These are phyloP conservation scores for Epichloe sibirici DNA, from an alignment of 2,329 filamentous ascomycete species.

Conservation along the genomic window DNA sequence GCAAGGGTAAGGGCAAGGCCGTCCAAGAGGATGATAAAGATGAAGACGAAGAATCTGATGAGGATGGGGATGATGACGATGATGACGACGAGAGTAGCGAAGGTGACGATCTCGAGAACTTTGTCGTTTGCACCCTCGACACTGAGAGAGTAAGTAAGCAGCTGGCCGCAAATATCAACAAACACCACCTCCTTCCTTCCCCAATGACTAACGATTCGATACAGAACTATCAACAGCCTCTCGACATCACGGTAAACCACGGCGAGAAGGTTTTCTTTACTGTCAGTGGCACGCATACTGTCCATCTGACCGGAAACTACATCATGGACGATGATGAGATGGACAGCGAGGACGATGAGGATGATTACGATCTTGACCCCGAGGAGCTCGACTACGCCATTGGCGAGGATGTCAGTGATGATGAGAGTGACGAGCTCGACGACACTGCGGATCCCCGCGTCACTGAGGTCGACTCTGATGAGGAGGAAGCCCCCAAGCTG, in stretches of 20 bases:
- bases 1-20: constrained; percentile 58
- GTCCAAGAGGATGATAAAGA: constrained; percentile 43
- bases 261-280: constrained; percentile 87
- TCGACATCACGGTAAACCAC: constrained; percentile 85
- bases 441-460: constrained; percentile 68
- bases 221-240: constrained; percentile 86
- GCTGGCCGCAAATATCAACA: neutral
- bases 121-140: constrained; percentile 91
- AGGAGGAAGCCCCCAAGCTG: constrained; percentile 58
- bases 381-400: constrained; percentile 67
- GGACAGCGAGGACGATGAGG: constrained; percentile 44
- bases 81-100: constrained; percentile 51
- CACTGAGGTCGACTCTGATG: constrained; percentile 70
- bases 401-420: constrained; percentile 60
- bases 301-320: constrained; percentile 95
- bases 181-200: neutral
- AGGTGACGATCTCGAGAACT: constrained; percentile 66
- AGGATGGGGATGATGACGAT: constrained; percentile 28
- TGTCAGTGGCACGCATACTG: constrained; percentile 76
- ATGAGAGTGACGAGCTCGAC: constrained; percentile 67
- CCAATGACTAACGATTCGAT: constrained; percentile 15
- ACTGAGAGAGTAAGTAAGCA: constrained; percentile 77
- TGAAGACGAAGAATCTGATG: constrained; percentile 33
- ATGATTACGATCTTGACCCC: constrained; percentile 70
- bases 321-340: constrained; percentile 60